Evolutionary conservation across 1,284 basidiomycete genomes (phyloP), one percentile per base, ranked within the genome.

Genomic region (Leccinum pachyderme): DNA sequence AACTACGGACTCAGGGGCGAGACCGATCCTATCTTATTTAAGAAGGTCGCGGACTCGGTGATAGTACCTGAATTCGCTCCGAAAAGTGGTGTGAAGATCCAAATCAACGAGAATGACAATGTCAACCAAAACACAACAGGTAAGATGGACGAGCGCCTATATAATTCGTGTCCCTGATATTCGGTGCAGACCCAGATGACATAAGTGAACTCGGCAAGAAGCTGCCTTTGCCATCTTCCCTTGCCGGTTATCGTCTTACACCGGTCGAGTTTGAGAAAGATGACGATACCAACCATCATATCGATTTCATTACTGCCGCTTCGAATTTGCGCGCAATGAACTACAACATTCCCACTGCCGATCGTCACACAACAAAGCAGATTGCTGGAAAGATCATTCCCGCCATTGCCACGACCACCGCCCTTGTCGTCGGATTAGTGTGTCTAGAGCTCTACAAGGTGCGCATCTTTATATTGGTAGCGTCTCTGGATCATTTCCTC

Each of bases 381-480:
- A 98, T 99, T 68, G 98, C 97, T 4, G 97, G 97, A 55, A 99
- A 99, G 81, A 99, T 99, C 67, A 99, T 99, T 62, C 97, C 97
- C 52, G 97, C 97, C 15, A 99, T 99, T 67, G 97, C 97, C 24
- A 99, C 98, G 1, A 99, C 97, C 1, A 99, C 98, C 2, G 89
- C 95, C 15, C 83, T 98, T 45, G 93, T 97, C 31, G 95, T 95
- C 29, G 97, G 97, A 28, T 75, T 99, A 53, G 95, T 98, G 47
- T 98, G 95, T 73, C 73, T 99, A 55, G 97, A 99, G 76, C 81
- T 99, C 50, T 99, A 97, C 83, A 98, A 98, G 84, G 91, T 88
- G 61, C 41, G 73, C 60, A 24, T 44, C 39, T 41, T 31, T 6
- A 13, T 47, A 7, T 43, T 48, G 28, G 8, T 31, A 12, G n/a